Percentiles rank a stretch among this genome's conserved stretches.
Conservation (phyloP, 441 rosid genomes). For the Omphalea diandra region DNA sequence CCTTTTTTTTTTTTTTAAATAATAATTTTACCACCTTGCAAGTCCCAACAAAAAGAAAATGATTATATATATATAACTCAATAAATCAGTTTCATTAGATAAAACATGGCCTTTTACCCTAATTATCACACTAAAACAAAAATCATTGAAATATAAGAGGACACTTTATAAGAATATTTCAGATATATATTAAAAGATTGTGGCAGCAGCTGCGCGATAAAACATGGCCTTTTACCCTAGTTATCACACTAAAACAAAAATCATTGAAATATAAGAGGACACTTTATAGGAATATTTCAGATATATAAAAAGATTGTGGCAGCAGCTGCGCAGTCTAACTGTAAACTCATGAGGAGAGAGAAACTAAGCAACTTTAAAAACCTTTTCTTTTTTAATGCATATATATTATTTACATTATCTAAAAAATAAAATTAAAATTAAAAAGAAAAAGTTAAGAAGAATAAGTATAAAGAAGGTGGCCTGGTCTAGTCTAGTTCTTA, state of each 20-base stretch:
- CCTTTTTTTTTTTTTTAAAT: slow-evolving; percentile 24
- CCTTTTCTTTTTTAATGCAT: no score
- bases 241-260: slow-evolving; percentile 27
- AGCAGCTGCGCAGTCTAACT: slow-evolving; percentile 43
- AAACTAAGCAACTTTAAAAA: slow-evolving; percentile 30
- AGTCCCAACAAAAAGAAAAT: slow-evolving; percentile 35
- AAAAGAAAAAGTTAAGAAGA: slow-evolving; percentile 16
- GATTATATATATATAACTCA: no score
- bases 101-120: slow-evolving; percentile 14
- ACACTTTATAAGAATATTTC: no score
- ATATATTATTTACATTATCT: no score
- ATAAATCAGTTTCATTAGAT: no score
- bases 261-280: slow-evolving; percentile 24
- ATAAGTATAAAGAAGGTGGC: slow-evolving; percentile 64
- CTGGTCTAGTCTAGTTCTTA: slow-evolving; percentile 45
- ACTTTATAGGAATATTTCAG: slow-evolving; percentile 29
- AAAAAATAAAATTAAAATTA: no score
- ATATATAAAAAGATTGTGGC: slow-evolving; percentile 39
- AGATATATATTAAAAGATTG: no score
- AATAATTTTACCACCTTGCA: slow-evolving; percentile 21
- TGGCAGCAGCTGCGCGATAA: no score
- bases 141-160: slow-evolving; percentile 28
- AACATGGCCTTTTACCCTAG: slow-evolving; percentile 4
- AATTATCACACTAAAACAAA: slow-evolving; percentile 24
- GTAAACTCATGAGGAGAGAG: slow-evolving; percentile 24